These are phyloP conservation scores for Gamsiella multidivaricata DNA, from an alignment of 192 early-diverging fungal species.

Conservation along the genomic window DNA sequence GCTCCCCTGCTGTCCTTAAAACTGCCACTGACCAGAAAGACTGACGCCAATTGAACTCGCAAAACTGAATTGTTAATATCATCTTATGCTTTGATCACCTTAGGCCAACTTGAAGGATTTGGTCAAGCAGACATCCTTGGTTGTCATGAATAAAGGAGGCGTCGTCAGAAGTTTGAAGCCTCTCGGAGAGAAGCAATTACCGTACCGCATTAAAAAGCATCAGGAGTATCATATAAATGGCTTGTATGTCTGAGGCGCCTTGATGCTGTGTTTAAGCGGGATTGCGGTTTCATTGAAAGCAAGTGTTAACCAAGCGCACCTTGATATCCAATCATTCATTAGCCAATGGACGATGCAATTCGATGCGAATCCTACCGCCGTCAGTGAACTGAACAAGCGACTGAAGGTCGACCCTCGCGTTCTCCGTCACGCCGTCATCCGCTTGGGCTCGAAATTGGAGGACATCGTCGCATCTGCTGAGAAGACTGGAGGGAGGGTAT, in stretches of 20 bases:
- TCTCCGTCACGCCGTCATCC: slow-evolving; percentile 77
- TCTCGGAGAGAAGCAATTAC: slow-evolving; percentile 75
- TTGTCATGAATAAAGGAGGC: slow-evolving; percentile 85
- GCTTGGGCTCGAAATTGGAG: slow-evolving; percentile 72
- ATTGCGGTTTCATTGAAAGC: neutral
- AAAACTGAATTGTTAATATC: no score
- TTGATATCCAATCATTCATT: no score
- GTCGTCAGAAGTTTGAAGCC: slow-evolving; percentile 88
- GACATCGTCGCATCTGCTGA: slow-evolving; percentile 65
- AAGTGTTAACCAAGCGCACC: no score
- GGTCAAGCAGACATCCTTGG: slow-evolving; percentile 77
- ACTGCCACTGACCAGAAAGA: no score
- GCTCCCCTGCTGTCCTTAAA: no score
- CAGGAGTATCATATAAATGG: slow-evolving; percentile 80
- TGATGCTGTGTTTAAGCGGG: neutral
- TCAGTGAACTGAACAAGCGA: slow-evolving; percentile 69
- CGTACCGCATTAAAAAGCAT: slow-evolving; percentile 91
- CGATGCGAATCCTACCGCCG: slow-evolving; percentile 74
- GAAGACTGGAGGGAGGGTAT: slow-evolving; percentile 53
- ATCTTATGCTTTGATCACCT: no score
- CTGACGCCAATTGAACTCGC: no score
- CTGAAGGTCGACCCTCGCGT: slow-evolving; percentile 78
- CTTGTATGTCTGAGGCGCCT: slow-evolving; percentile 58
- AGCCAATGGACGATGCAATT: slow-evolving; percentile 86
- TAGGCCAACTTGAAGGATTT: slow-evolving; percentile 77